Evolutionary conservation across 306 rosid genomes (phyloP), one percentile per base, ranked within the genome.

Genomic region (Fragaria iinumae): DNA sequence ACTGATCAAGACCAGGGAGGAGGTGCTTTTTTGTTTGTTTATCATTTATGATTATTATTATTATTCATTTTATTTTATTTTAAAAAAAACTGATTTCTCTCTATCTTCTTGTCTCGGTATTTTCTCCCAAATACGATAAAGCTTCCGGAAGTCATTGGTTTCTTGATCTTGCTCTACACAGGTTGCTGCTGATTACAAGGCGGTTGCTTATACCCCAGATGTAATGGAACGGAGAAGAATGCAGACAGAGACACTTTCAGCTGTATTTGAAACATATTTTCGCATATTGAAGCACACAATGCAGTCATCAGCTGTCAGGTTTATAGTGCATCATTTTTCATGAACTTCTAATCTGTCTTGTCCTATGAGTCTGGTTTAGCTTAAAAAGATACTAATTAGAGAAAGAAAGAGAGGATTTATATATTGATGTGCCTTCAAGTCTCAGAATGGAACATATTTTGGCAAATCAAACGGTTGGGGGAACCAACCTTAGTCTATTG

Each of bases 171-270:
- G 81, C 52, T 79, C 77, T 80, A 11, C 69, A 72, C 76, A 92
- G 99, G 98, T 96, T 81, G 90, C 83, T 83, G 98, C 99, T 67
- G 98, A 92, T 80, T 96, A 96, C 86, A 96, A 89, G 90, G 88
- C 98, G 76, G 99, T 84, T 68, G 89, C 96, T 55, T 88, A 89
- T 77, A 81, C 92, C 20, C 89, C 85, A 29, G 98, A 96, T 87
- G 83, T 81, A 52, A 59, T 34, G 69, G 97, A 89, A 88, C 84
- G 64, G 86, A 87, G 88, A 86, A 87, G 81, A 72, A 92, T 88
- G 91, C 98, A 96, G 82, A 77, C 99, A 45, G 90, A 91, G 76
- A 88, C 97, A 38, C 99, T 92, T 77, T 88, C 98, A 83, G 93
- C 98, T 77, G 88, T 96, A 12, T 96, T 96, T 80, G 98, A 92